These are phyloP conservation scores for Melampsora americana DNA, from an alignment of 1,284 basidiomycete species.

Conservation along the genomic window DNA sequence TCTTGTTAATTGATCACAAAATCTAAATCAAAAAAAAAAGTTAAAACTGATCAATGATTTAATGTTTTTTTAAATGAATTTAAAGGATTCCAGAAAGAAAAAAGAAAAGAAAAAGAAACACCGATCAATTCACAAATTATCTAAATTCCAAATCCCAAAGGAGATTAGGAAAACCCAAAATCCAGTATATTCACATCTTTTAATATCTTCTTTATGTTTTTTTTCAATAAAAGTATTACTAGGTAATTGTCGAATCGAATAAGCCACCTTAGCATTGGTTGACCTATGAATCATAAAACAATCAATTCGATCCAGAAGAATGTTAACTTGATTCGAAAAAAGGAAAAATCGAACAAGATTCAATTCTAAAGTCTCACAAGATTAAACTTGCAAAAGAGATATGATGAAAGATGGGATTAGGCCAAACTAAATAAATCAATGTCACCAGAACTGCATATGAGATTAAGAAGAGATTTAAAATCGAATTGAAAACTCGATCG, in stretches of 20 bases:
- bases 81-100: conserved; percentile 29
- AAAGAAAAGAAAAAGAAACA: conserved; percentile 48
- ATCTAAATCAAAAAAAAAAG: conserved; percentile 30
- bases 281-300: conserved; percentile 34
- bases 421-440: conserved; percentile 52
- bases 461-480: conserved; percentile 44
- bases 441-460: conserved; percentile 45
- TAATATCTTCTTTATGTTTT: conserved; percentile 36
- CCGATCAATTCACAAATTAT: conserved; percentile 60
- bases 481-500: conserved; percentile 37
- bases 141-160: conserved; percentile 60
- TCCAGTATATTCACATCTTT: conserved; percentile 46
- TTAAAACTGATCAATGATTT: conserved; percentile 48
- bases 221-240: conserved; percentile 7
- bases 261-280: neutral
- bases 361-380: conserved; percentile 41
- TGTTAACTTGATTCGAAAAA: neutral
- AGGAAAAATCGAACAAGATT: neutral
- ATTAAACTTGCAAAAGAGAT: conserved; percentile 58
- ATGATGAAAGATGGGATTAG: conserved; percentile 61
- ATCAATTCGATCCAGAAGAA: too few species aligned
- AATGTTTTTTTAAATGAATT: too few species aligned
- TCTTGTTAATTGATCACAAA: conserved; percentile 44
- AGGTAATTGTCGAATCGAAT: neutral
- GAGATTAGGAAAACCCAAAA: conserved; percentile 53